These are phyloP conservation scores for Silene coronaria DNA, from an alignment of 179 eudicot species.

Conservation along the genomic window DNA sequence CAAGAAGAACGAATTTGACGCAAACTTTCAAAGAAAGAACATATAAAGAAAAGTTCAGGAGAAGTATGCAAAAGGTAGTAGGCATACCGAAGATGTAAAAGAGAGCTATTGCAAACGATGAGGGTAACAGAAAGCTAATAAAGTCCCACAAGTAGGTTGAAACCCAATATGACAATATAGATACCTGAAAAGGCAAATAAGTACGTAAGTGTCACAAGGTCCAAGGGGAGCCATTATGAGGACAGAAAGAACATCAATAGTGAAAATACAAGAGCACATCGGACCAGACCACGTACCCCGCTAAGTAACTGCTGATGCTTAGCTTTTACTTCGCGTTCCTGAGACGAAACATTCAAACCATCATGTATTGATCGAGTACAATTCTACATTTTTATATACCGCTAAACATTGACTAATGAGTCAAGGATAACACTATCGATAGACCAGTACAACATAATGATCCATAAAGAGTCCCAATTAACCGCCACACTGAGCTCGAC, in stretches of 20 bases:
- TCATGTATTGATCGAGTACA: not conserved
- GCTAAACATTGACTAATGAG: not conserved
- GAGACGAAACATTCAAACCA: slow-evolving; percentile 23
- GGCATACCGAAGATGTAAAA: slow-evolving; percentile 80
- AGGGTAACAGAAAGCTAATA: slow-evolving; percentile 85
- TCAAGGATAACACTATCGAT: too few species aligned
- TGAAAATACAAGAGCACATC: not conserved
- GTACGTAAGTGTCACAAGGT: slow-evolving; percentile 11
- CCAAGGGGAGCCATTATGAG: not conserved
- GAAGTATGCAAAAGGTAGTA: not conserved
- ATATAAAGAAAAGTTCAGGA: not conserved
- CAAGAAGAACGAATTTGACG: not conserved
- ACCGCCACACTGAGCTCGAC: too few species aligned
- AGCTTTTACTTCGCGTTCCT: slow-evolving; percentile 96
- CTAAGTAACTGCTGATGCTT: slow-evolving; percentile 97
- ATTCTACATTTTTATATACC: not conserved
- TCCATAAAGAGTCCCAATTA: too few species aligned
- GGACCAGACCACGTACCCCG: slow-evolving; percentile 55
- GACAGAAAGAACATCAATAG: slow-evolving; percentile 7
- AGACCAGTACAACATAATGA: too few species aligned
- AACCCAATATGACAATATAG: slow-evolving; percentile 79
- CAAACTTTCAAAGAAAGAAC: not conserved
- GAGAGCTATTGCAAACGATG: slow-evolving; percentile 71
- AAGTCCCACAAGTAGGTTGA: slow-evolving; percentile 93
- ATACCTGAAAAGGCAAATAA: slow-evolving; percentile 47